These are phyloP conservation scores for Arthrobotrys megalospora DNA, from an alignment of 2,329 filamentous ascomycete species.

Conservation along the genomic window DNA sequence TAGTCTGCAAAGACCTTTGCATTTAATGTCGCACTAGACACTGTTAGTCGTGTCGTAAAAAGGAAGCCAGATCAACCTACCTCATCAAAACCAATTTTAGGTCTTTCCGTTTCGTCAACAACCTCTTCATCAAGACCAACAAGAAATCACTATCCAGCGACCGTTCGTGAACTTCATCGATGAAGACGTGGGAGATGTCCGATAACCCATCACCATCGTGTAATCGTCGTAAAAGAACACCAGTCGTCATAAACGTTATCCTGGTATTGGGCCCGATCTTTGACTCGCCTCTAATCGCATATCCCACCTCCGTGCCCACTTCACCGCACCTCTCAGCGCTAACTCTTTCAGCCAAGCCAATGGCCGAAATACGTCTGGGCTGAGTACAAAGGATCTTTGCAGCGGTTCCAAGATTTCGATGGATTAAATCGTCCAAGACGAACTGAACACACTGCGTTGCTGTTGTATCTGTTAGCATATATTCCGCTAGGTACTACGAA, in stretches of 20 bases:
- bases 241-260: constrained; percentile 96
- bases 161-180: constrained; percentile 96
- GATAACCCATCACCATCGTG: constrained; percentile 89
- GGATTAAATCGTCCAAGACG: constrained; percentile 84
- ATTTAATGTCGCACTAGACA: constrained; percentile 82
- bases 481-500: not conserved
- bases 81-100: constrained; percentile 94
- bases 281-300: constrained; percentile 90
- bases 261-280: constrained; percentile 77
- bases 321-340: constrained; percentile 87
- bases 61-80: not conserved
- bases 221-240: constrained; percentile 89
- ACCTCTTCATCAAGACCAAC: constrained; percentile 86
- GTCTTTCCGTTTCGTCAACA: constrained; percentile 80
- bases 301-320: constrained; percentile 91
- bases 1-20: constrained; percentile 87
- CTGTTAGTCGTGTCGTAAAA: not conserved
- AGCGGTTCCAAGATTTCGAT: constrained; percentile 79
- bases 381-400: constrained; percentile 97
- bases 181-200: constrained; percentile 93
- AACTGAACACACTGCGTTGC: constrained; percentile 94
- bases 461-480: constrained; percentile 66
- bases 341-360: constrained; percentile 93
- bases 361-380: constrained; percentile 91
- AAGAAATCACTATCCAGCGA: constrained; percentile 96